Evolutionary conservation across 2,329 filamentous ascomycete species (phyloP).

Genomic region (Epichloe sylvatica): DNA sequence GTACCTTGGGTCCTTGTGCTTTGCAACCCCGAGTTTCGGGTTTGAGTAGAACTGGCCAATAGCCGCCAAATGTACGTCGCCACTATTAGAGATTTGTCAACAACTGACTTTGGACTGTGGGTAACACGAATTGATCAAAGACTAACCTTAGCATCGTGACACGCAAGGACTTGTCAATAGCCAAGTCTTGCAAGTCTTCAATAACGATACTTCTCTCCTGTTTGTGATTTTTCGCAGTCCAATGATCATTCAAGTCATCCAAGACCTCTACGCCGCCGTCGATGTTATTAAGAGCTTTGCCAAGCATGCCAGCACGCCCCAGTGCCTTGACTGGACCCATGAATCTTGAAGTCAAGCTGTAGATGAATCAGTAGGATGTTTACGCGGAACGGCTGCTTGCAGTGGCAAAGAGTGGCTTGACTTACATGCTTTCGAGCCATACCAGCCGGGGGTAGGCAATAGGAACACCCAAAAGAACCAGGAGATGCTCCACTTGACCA

Average conservation of each 20-base stretch:
- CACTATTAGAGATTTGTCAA: slow-evolving; percentile 31
- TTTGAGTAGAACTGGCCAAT: slow-evolving; percentile 94
- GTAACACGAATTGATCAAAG: background rate
- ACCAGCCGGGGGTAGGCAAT: slow-evolving; percentile 66
- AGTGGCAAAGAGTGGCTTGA: slow-evolving; percentile 21
- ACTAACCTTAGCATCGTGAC: slow-evolving; percentile 68
- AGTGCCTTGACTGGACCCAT: slow-evolving; percentile 86
- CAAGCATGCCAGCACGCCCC: slow-evolving; percentile 66
- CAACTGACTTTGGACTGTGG: background rate
- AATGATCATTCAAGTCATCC: slow-evolving; percentile 89
- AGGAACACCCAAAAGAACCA: slow-evolving; percentile 75
- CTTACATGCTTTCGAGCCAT: slow-evolving; percentile 57
- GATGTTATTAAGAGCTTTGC: slow-evolving; percentile 71
- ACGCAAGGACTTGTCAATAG: slow-evolving; percentile 81
- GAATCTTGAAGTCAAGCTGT: slow-evolving; percentile 62
- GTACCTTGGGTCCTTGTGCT: slow-evolving; percentile 86
- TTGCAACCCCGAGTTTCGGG: slow-evolving; percentile 61
- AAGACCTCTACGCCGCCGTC: slow-evolving; percentile 85
- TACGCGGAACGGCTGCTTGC: background rate
- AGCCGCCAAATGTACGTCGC: slow-evolving; percentile 85
- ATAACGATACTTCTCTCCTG: slow-evolving; percentile 74
- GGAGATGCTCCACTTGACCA: slow-evolving; percentile 76
- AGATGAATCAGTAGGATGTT: slow-evolving; percentile 11
- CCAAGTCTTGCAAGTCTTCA: slow-evolving; percentile 83
- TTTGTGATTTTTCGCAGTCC: slow-evolving; percentile 94